Evolutionary conservation across 805 yeast species (phyloP).

Genomic region (Yamadazyma paraphyllophila): DNA sequence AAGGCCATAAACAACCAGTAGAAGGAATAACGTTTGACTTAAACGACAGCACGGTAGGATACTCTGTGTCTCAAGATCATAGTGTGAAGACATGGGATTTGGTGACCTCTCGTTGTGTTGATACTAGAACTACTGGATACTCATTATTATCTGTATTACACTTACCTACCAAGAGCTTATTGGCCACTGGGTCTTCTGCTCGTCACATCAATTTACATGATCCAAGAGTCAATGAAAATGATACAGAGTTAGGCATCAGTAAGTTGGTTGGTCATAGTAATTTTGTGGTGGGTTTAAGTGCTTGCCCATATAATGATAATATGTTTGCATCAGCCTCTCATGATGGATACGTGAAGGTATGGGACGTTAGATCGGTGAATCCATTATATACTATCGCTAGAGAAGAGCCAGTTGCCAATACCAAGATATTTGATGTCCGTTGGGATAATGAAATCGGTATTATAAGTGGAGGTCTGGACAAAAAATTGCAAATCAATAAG

Average conservation of each 20-base stretch:
- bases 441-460: slow-evolving; percentile 84
- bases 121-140: slow-evolving; percentile 82
- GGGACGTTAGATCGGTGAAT: slow-evolving; percentile 90
- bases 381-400: slow-evolving; percentile 81
- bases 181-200: slow-evolving; percentile 97
- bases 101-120: slow-evolving; percentile 79
- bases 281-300: slow-evolving; percentile 77
- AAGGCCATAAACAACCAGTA: slow-evolving; percentile 84
- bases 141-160: slow-evolving; percentile 75
- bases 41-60: slow-evolving; percentile 75
- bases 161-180: slow-evolving; percentile 62
- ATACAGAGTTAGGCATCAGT: slow-evolving; percentile 50
- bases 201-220: slow-evolving; percentile 93
- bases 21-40: slow-evolving; percentile 77
- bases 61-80: slow-evolving; percentile 95
- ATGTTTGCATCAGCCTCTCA: slow-evolving; percentile 91
- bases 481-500: slow-evolving; percentile 80
- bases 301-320: slow-evolving; percentile 74
- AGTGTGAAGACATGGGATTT: slow-evolving; percentile 95
- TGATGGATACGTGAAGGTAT: slow-evolving; percentile 90
- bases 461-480: slow-evolving; percentile 91
- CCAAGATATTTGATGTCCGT: slow-evolving; percentile 80
- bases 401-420: slow-evolving; percentile 41
- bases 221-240: slow-evolving; percentile 69
- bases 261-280: slow-evolving; percentile 88